phyloP scores from a whole-genome alignment of 352 stramenopile species.

The Pythium periplocum region DNA sequence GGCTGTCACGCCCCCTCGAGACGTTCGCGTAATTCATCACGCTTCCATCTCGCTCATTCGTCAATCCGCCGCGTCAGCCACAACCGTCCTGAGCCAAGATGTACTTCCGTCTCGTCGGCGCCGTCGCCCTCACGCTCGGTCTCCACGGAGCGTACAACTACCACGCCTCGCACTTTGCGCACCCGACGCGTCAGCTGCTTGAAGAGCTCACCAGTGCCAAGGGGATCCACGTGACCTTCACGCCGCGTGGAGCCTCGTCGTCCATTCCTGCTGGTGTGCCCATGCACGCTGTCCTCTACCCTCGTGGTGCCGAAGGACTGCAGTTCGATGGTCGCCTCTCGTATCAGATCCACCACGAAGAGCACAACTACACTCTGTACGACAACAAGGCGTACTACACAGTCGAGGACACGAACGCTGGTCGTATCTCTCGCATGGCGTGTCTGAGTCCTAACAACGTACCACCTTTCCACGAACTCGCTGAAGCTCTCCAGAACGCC shows the following conservation, averaged over 20 bases:
- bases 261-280: no score
- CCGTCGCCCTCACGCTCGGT: slow-evolving; percentile 10
- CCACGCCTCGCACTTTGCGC: slow-evolving; percentile 17
- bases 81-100: background rate
- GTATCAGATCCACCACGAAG: slow-evolving; percentile 14
- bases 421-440: slow-evolving; percentile 11
- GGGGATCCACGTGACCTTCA: slow-evolving; percentile 22
- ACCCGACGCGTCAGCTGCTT: slow-evolving; percentile 18
- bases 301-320: slow-evolving; percentile 7
- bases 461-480: slow-evolving; percentile 16
- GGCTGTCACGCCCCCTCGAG: no score
- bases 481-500: slow-evolving; percentile 17
- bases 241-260: background rate
- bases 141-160: slow-evolving; percentile 17
- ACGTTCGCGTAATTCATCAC: no score
- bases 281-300: slow-evolving; percentile 1
- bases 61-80: slow-evolving; percentile 2
- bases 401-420: slow-evolving; percentile 7
- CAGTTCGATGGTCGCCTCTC: slow-evolving; percentile 25
- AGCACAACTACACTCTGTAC: slow-evolving; percentile 32
- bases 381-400: slow-evolving; percentile 21
- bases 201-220: slow-evolving; percentile 19
- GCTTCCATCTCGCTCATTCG: background rate
- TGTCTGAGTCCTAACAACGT: slow-evolving; percentile 21
- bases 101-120: slow-evolving; percentile 3